Percentiles rank a stretch among this genome's conserved stretches.
phyloP scores from a whole-genome alignment of 805 yeast species.

The Candida mattraensis region DNA sequence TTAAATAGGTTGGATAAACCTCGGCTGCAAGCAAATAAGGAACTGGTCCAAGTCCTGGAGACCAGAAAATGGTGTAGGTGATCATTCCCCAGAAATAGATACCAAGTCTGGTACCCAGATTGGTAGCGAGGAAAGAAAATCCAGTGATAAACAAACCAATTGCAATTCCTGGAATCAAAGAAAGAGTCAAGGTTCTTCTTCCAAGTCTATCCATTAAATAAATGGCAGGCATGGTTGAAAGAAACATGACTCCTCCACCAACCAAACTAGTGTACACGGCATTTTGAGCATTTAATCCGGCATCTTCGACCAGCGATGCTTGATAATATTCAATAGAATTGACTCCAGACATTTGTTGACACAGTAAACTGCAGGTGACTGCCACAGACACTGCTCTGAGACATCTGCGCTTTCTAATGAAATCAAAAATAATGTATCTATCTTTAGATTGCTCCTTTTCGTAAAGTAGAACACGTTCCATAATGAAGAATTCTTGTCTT shows the following conservation, averaged over 20 bases:
- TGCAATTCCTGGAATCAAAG: conserved; percentile 47
- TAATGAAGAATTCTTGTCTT: conserved; percentile 48
- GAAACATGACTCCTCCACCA: conserved; percentile 60
- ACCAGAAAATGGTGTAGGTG: conserved; percentile 48
- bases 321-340: conserved; percentile 63
- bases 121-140: conserved; percentile 47
- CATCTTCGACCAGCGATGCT: conserved; percentile 51
- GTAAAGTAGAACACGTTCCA: conserved; percentile 29
- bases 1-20: conserved; percentile 56
- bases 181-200: conserved; percentile 52
- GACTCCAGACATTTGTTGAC: conserved; percentile 66
- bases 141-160: conserved; percentile 60
- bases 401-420: conserved; percentile 52
- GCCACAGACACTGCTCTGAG: conserved; percentile 49
- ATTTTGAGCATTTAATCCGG: conserved; percentile 50
- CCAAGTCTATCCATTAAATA: conserved; percentile 61
- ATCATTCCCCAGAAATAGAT: conserved; percentile 57
- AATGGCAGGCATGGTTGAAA: conserved; percentile 61
- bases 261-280: conserved; percentile 66
- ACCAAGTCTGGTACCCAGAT: conserved; percentile 47
- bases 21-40: conserved; percentile 68
- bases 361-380: conserved; percentile 51
- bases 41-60: conserved; percentile 48
- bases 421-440: conserved; percentile 41
- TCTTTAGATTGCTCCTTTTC: conserved; percentile 28